Percentiles rank a stretch among this genome's conserved stretches.
phyloP scores from a whole-genome alignment of 2,329 filamentous ascomycete genomes.

The Beauveria sp. region DNA sequence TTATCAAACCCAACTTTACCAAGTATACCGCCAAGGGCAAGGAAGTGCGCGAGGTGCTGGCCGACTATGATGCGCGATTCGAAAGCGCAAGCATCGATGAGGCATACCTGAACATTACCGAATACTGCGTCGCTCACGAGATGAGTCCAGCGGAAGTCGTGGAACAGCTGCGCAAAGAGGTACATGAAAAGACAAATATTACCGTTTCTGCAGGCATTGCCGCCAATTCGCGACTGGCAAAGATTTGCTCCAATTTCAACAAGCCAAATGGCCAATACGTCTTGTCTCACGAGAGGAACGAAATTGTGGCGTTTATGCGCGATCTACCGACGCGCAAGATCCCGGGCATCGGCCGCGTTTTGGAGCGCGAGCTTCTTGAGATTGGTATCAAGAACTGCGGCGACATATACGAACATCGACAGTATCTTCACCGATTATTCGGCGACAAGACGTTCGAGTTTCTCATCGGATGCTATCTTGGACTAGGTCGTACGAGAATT shows the following conservation, averaged over 20 bases:
- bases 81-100: conserved; percentile 95
- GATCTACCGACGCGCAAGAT: conserved; percentile 81
- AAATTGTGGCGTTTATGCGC: conserved; percentile 80
- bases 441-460: conserved; percentile 89
- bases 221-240: conserved; percentile 85
- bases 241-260: conserved; percentile 91
- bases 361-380: conserved; percentile 83
- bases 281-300: conserved; percentile 61
- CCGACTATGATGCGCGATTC: conserved; percentile 82
- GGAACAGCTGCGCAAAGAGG: conserved; percentile 66
- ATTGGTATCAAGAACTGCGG: conserved; percentile 84
- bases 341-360: conserved; percentile 88
- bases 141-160: conserved; percentile 67
- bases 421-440: conserved; percentile 69
- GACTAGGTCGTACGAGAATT: conserved; percentile 75
- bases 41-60: conserved; percentile 75
- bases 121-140: conserved; percentile 65
- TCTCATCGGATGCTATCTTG: conserved; percentile 74
- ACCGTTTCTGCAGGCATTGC: conserved; percentile 93
- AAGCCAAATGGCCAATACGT: conserved; percentile 92
- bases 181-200: conserved; percentile 68
- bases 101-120: conserved; percentile 89
- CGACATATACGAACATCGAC: conserved; percentile 72
- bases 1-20: conserved; percentile 76
- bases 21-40: conserved; percentile 89